Conservation (phyloP, 352 stramenopile genomes). For the Blastocystis sp. region DNA sequence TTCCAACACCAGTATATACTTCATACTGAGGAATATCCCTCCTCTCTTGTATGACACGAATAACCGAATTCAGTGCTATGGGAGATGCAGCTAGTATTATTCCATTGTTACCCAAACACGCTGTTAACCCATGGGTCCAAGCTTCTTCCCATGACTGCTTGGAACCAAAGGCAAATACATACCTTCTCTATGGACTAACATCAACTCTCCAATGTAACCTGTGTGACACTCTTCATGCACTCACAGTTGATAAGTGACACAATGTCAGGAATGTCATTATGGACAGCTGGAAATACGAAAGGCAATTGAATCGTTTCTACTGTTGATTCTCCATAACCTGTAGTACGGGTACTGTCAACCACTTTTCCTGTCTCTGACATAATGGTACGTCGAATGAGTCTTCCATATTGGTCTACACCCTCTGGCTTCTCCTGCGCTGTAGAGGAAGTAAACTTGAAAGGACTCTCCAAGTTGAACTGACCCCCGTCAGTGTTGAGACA, state of each 20-base stretch:
- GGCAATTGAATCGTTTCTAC: neutral
- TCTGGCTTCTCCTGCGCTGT: neutral
- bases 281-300: neutral
- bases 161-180: slow-evolving; percentile 20
- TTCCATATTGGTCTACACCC: neutral
- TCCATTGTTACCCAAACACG: neutral
- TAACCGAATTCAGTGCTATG: neutral
- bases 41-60: neutral
- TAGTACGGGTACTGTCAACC: neutral
- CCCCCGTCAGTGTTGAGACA: neutral
- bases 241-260: neutral
- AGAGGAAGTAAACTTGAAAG: neutral
- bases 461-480: neutral
- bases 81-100: neutral
- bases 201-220: neutral
- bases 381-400: neutral
- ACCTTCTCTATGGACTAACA: neutral
- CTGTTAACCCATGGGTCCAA: neutral
- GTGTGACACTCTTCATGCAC: slow-evolving; percentile 52
- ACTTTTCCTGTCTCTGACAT: neutral
- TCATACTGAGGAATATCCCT: neutral
- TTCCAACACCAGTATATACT: neutral
- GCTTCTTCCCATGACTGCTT: neutral
- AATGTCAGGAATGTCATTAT: neutral
- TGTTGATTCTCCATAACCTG: too few species aligned